These are phyloP conservation scores for Macrophomina tecta DNA, from an alignment of 2,329 filamentous ascomycete genomes.

Conservation along the genomic window DNA sequence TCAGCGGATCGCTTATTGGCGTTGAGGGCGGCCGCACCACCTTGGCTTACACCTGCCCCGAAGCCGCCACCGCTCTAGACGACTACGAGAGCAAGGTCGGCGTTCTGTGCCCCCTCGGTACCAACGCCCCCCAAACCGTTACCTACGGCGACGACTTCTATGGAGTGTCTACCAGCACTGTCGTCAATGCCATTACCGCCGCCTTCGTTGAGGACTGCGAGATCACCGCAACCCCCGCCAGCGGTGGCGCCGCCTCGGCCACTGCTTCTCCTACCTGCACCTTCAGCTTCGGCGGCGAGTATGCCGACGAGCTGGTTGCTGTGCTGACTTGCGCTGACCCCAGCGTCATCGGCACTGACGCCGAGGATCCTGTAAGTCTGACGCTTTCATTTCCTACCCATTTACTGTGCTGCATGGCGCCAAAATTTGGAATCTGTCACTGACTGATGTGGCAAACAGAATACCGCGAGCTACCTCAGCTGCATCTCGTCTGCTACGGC, in stretches of 20 bases:
- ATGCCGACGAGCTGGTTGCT: background rate
- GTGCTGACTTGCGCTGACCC: background rate
- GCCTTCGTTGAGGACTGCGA: background rate
- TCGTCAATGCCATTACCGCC: background rate
- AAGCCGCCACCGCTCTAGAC: background rate
- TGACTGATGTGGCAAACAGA: background rate
- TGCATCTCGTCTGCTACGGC: conserved; percentile 4
- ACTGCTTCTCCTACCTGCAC: background rate
- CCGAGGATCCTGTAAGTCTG: background rate
- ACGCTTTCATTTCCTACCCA: background rate
- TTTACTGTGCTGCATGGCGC: no score
- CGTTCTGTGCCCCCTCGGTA: conserved; percentile 5
- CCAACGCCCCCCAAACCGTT: background rate
- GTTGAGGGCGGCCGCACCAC: conserved; percentile 10
- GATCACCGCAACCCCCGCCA: conserved; percentile 3
- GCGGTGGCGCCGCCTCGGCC: background rate
- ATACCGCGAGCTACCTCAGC: background rate
- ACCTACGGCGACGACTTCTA: conserved; percentile 10
- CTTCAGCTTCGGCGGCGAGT: background rate
- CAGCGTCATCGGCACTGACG: background rate
- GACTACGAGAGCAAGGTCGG: conserved; percentile 12
- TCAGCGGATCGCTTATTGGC: conserved; percentile 8
- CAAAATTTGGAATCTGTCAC: no score
- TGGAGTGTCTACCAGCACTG: background rate
- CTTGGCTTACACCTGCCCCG: background rate